A percentile compares a stretch with the other conserved stretches of the same genome.
phyloP scores from a whole-genome alignment of 2,329 filamentous ascomycete genomes.

The Beauveria asiatica region DNA sequence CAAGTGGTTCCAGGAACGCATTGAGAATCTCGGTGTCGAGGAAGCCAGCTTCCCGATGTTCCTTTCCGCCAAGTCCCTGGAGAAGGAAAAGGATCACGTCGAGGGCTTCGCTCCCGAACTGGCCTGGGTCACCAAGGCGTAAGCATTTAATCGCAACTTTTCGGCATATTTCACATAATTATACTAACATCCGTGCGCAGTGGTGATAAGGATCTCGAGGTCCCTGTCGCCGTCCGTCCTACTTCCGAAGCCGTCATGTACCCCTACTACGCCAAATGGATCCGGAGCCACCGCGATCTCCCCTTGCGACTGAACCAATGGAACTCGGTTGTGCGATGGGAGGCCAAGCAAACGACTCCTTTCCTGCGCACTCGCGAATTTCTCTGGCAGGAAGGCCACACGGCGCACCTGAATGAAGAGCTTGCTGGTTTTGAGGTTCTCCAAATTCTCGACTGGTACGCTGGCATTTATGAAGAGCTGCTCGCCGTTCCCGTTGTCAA shows the following conservation, averaged over 20 bases:
- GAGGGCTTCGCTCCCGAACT: constrained; percentile 96
- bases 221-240: constrained; percentile 58
- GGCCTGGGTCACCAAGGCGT: constrained; percentile 81
- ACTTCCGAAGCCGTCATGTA: constrained; percentile 82
- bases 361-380: constrained; percentile 94
- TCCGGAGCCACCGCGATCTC: constrained; percentile 89
- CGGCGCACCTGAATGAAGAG: constrained; percentile 77
- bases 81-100: constrained; percentile 88
- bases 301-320: constrained; percentile 94
- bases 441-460: constrained; percentile 89
- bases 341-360: constrained; percentile 84
- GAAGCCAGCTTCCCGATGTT: constrained; percentile 97
- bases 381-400: constrained; percentile 95
- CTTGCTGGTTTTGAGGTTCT: constrained; percentile 78
- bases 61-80: constrained; percentile 80
- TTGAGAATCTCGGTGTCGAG: constrained; percentile 85
- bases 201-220: constrained; percentile 88
- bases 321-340: constrained; percentile 91
- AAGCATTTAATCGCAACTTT: constrained; percentile 25
- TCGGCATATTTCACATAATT: not conserved
- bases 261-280: constrained; percentile 94
- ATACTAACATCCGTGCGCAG: constrained; percentile 31
- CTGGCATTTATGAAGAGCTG: constrained; percentile 84
- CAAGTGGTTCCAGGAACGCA: constrained; percentile 62
- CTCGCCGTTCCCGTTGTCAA: constrained; percentile 92